A percentile compares a stretch with the other conserved stretches of the same genome.
phyloP scores from a whole-genome alignment of 176 grass and related monocot genomes.

The Zizania latifolia region DNA sequence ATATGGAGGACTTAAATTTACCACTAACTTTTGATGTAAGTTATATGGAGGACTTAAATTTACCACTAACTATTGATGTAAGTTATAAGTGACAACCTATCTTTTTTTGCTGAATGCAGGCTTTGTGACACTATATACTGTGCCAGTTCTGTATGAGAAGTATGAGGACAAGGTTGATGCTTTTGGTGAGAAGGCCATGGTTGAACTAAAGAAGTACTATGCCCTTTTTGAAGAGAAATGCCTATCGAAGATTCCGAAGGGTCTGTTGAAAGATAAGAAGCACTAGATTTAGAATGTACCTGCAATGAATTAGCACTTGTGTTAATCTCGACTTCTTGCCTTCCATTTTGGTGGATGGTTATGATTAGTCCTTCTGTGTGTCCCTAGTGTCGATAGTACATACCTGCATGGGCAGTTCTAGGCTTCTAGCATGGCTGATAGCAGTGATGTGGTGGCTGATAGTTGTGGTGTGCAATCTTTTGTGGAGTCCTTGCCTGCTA shows the following conservation, averaged over 20 bases:
- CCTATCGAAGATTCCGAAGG: slow-evolving; percentile 59
- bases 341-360: slow-evolving; percentile 29
- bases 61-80: neutral
- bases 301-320: neutral
- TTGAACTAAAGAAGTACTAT: slow-evolving; percentile 60
- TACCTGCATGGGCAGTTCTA: slow-evolving; percentile 25
- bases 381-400: slow-evolving; percentile 30
- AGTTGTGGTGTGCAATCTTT: slow-evolving; percentile 24
- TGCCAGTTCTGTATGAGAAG: slow-evolving; percentile 78
- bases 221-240: slow-evolving; percentile 49
- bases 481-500: slow-evolving; percentile 22
- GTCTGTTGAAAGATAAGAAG: slow-evolving; percentile 64
- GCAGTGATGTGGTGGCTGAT: slow-evolving; percentile 10
- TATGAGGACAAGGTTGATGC: slow-evolving; percentile 69
- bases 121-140: slow-evolving; percentile 55
- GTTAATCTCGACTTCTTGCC: slow-evolving; percentile 4
- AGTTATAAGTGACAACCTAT: neutral
- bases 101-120: slow-evolving; percentile 26
- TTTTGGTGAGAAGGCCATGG: slow-evolving; percentile 54
- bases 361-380: neutral
- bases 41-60: neutral
- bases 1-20: too few species aligned
- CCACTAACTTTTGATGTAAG: too few species aligned
- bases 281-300: slow-evolving; percentile 39
- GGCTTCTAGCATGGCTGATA: slow-evolving; percentile 15